phyloP scores from a whole-genome alignment of 345 rosid species.

The Aquilaria sinensis region DNA sequence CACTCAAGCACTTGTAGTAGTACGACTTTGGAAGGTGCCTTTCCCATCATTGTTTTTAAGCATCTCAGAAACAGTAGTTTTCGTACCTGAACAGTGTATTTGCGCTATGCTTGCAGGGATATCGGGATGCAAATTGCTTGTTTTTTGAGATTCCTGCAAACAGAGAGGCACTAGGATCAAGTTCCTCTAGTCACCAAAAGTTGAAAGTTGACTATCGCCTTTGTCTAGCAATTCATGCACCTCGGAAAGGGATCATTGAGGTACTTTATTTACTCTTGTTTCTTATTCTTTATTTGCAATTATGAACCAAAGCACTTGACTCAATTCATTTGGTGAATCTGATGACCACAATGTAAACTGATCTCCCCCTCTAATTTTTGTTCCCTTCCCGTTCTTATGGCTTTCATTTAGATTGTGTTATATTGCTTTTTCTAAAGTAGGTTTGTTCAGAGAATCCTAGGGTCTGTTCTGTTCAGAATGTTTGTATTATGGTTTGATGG shows the following conservation, averaged over 20 bases:
- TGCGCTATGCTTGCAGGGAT: conserved; percentile 46
- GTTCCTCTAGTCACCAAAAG: conserved; percentile 42
- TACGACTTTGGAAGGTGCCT: conserved; percentile 91
- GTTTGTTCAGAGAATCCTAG: no score
- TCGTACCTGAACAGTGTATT: conserved; percentile 2
- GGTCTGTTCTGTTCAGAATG: no score
- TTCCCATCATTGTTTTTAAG: conserved; percentile 2
- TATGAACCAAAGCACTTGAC: background rate
- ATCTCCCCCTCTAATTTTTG: no score
- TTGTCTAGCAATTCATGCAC: conserved; percentile 95
- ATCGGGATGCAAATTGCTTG: conserved; percentile 90
- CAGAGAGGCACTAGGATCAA: conserved; percentile 40
- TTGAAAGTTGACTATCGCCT: conserved; percentile 83
- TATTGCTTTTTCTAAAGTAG: no score
- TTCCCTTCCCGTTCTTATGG: no score
- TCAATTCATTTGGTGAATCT: background rate
- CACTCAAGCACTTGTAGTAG: conserved; percentile 93
- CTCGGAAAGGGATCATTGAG: conserved; percentile 93
- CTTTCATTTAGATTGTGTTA: no score
- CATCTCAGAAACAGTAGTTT: background rate
- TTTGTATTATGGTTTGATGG: no score
- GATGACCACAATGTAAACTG: no score
- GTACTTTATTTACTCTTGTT: conserved; percentile 21
- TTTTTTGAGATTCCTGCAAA: conserved; percentile 89
- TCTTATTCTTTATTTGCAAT: background rate